Evolutionary conservation across 106 monocot genomes (phyloP), one percentile per base, ranked within the genome.

Genomic region (Acorus calamus): DNA sequence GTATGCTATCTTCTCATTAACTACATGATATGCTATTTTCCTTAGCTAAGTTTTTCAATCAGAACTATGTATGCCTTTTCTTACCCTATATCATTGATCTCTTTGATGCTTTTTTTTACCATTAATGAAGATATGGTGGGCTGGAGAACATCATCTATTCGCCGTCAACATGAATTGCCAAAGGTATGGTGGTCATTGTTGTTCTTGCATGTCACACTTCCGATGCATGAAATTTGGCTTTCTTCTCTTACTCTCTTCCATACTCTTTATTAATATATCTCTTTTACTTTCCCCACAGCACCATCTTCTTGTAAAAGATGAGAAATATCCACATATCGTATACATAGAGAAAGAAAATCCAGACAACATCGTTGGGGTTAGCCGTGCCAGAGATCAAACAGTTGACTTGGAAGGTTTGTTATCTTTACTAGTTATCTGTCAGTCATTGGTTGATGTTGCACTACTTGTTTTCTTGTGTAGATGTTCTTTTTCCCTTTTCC

Each of bases 141-240:
- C 46, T 88, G 88, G 88, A 68, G 88, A 67, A 88, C 88, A 67
- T 84, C 88, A 44, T 88, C 88, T 50, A 81, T 88, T 69, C 70
- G 88, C 12, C 78, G 84, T 55, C 81, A 78, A 61, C 75, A 80
- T 76, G 88, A 88, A 63, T 73, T 88, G 64, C 81, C 88, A 49
- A 80, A 74, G 66, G 87, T 87, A 83, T 62, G 63, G 14, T 61
- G 61, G 11, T 13, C 7, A n/a, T 47, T 46, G 10, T 42, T 51
- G 42, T 54, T n/a, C 63, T 14, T 55, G 11, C 50, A 14, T 57
- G 55, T 59, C 6, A 2, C 43, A 11, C 13, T 50, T 48, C 42
- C 11, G 4, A 46, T 14, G 7, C 28, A 28, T 28, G 28, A 28
- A 28, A 54, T 52, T 62, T 1, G 73, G 43, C 9, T 59, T 11